These are phyloP conservation scores for Limonium bicolor DNA, from an alignment of 148 eudicot genomes.

Conservation along the genomic window DNA sequence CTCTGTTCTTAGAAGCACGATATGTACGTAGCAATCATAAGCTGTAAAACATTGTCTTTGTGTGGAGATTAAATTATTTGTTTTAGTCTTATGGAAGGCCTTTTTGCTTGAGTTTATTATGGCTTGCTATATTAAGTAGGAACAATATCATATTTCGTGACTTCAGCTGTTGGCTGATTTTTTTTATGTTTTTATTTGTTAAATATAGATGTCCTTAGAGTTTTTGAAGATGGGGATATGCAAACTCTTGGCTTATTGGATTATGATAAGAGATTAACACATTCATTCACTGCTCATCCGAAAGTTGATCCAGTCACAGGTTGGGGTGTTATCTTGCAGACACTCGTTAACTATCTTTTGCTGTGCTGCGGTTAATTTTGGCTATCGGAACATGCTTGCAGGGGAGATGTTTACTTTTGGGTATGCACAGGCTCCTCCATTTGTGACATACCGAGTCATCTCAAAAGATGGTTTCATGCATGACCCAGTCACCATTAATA, in stretches of 20 bases:
- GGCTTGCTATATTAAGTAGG: too few species aligned
- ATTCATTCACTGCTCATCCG: slow-evolving; percentile 93
- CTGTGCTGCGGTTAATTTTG: too few species aligned
- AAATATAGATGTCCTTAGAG: slow-evolving; percentile 57
- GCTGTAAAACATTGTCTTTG: too few species aligned
- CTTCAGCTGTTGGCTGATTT: background rate
- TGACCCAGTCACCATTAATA: slow-evolving; percentile 93
- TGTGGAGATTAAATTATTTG: too few species aligned
- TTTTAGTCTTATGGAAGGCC: too few species aligned
- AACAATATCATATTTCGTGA: background rate
- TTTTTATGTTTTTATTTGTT: background rate
- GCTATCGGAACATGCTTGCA: slow-evolving; percentile 14
- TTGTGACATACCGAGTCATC: slow-evolving; percentile 78
- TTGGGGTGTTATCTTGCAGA: slow-evolving; percentile 19
- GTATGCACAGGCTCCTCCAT: slow-evolving; percentile 64
- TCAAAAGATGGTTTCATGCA: slow-evolving; percentile 84
- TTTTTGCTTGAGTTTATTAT: too few species aligned
- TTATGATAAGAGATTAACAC: slow-evolving; percentile 85
- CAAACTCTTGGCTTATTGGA: slow-evolving; percentile 95
- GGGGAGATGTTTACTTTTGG: slow-evolving; percentile 99
- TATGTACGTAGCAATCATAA: too few species aligned
- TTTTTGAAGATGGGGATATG: slow-evolving; percentile 93
- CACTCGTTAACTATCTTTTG: too few species aligned
- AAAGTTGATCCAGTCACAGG: slow-evolving; percentile 94
- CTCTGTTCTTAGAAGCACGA: too few species aligned